These are phyloP conservation scores for Condylostoma magnum DNA, from an alignment of 169 alveolate species.

Conservation along the genomic window DNA sequence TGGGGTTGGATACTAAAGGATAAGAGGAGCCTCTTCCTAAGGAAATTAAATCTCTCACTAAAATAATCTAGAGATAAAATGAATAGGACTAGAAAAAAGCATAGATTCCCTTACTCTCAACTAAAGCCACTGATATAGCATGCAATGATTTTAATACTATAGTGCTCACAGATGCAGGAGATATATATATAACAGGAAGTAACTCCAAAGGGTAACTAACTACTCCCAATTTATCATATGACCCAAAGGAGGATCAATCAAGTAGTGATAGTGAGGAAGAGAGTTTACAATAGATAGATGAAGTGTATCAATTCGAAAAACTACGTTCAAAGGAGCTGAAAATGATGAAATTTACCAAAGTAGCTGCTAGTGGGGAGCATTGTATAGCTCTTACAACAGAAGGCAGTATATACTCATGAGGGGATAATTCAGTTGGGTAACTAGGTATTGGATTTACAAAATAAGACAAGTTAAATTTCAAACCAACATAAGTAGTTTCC, in stretches of 20 bases:
- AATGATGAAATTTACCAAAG: background rate
- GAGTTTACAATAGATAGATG: background rate
- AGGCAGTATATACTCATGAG: slow-evolving; percentile 44
- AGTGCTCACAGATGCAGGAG: slow-evolving; percentile 54
- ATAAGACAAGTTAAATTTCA: background rate
- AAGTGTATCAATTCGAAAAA: background rate
- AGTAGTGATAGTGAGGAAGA: background rate
- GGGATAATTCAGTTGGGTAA: slow-evolving; percentile 45
- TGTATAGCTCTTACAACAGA: slow-evolving; percentile 23
- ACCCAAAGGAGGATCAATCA: background rate
- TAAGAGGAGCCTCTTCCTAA: slow-evolving; percentile 25
- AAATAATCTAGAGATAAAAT: background rate
- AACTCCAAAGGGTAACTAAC: slow-evolving; percentile 31
- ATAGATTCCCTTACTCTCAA: slow-evolving; percentile 30
- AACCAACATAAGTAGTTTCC: background rate
- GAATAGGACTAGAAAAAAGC: background rate
- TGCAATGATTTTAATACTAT: slow-evolving; percentile 47
- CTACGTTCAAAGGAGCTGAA: background rate
- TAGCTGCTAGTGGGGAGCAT: slow-evolving; percentile 38
- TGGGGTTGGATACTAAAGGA: background rate
- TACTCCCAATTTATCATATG: background rate
- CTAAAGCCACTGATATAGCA: slow-evolving; percentile 26
- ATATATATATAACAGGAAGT: slow-evolving; percentile 48
- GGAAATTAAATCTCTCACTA: slow-evolving; percentile 1
- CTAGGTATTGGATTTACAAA: slow-evolving; percentile 30